Evolutionary conservation across 176 grass and related monocot species (phyloP), one percentile per base, ranked within the genome.

Genomic region (Zea luxurians): DNA sequence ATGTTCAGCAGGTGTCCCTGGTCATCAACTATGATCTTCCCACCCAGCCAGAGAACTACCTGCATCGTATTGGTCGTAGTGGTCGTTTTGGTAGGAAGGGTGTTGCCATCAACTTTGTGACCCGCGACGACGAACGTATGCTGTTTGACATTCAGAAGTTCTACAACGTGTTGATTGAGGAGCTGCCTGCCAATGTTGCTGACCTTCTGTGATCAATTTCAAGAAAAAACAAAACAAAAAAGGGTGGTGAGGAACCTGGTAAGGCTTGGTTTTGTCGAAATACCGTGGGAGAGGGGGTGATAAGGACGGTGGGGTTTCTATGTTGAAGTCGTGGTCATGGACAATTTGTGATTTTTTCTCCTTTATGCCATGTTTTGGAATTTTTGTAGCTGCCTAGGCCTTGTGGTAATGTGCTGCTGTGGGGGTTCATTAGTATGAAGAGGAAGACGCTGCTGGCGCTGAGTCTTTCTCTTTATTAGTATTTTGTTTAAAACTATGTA

Each of bases 1-100:
- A 96, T 88, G 93, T 96, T 57, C 93, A 96, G 82, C 93, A 96
- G 61, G 93, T 96, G 3, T 92, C 89, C 15, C 82, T 96, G 62
- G 93, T 97, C 34, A 97, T 97, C 83, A 97, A 97, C 80, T 97
- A 92, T 11, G 93, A 97, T 57, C 84, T 97, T 53, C 93, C 93
- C 1, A 97, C 93, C 66, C 93, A 97, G 67, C 93, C 93, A 0
- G 90, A 97, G 83, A 97, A 97, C 82, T 97, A 97, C 78, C 87
- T 97, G 37, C 93, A 97, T 84, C 90, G 93, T 13, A 97, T 97
- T 17, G 90, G 93, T 73, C 87, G 93, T 82, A 92, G 90, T 86
- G 93, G 93, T 57, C 87, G 93, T 66, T 97, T 97, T 1, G 93
- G 93, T 8, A 89, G 93, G 80, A 97, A 97, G 80, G 93, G 93